Evolutionary conservation across 2,329 filamentous ascomycete genomes (phyloP).

Genomic region (Aspergillus novoparasiticus): DNA sequence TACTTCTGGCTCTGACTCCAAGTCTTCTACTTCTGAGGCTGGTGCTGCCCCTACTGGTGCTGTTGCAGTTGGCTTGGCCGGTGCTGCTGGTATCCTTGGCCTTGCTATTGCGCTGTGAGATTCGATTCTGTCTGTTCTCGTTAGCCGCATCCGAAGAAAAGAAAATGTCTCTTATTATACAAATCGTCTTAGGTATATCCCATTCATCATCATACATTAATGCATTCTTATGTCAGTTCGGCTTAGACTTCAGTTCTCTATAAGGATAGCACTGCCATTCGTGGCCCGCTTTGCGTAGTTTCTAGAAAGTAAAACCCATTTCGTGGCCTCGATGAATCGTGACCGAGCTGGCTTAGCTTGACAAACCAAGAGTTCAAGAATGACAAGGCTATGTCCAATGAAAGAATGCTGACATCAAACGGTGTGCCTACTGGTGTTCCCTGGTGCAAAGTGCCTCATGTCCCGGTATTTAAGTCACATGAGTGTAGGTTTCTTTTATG

Average conservation of each 20-base stretch:
- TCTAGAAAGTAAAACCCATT: too few species aligned
- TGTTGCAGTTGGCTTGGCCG: conserved; percentile 21
- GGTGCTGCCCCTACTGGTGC: conserved; percentile 21
- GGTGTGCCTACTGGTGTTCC: too few species aligned
- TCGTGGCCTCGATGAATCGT: not conserved
- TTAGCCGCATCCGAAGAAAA: not conserved
- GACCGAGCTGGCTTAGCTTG: not conserved
- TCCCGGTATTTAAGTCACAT: too few species aligned
- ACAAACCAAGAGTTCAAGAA: not conserved
- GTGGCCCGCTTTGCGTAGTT: not conserved
- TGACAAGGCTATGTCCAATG: not conserved
- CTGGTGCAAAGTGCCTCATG: too few species aligned
- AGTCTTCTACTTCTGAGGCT: conserved; percentile 14
- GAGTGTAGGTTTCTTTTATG: too few species aligned
- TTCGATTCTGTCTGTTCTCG: not conserved
- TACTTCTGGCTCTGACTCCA: conserved; percentile 3
- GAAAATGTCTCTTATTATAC: not conserved
- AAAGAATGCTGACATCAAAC: not conserved
- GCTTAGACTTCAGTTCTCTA: not conserved
- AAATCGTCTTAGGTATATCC: not conserved
- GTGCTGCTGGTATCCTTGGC: conserved; percentile 26
- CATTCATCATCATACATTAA: not conserved
- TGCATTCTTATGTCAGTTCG: not conserved
- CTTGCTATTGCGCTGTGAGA: conserved; percentile 26
- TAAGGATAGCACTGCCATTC: not conserved